Conservation (phyloP, 352 stramenopile genomes). For the Pythium coloratum region DNA sequence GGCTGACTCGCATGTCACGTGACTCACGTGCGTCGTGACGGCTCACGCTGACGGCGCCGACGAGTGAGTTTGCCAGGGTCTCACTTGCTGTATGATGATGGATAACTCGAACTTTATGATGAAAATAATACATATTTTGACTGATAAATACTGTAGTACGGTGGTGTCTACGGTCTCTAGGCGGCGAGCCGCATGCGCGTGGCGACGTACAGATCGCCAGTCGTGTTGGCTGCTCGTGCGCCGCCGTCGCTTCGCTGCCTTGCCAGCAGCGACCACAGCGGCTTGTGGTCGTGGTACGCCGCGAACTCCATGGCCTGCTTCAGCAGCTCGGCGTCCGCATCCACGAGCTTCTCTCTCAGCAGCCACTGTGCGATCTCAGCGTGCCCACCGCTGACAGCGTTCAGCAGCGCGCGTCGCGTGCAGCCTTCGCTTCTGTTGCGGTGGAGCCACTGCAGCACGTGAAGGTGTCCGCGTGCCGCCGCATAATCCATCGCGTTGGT, state of each 20-base stretch:
- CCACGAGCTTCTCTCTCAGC: background rate
- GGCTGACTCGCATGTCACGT: background rate
- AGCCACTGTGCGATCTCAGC: conserved; percentile 5
- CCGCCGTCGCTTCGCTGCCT: background rate
- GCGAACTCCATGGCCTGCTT: conserved; percentile 14
- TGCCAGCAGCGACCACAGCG: conserved; percentile 8
- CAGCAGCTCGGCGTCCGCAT: background rate
- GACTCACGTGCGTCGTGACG: background rate
- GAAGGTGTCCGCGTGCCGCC: conserved; percentile 9
- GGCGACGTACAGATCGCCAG: conserved; percentile 1
- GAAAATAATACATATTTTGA: too few relatives aligned
- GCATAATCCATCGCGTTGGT: conserved; percentile 22
- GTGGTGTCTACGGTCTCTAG: background rate
- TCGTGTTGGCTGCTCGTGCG: too few relatives aligned
- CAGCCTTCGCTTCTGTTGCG: conserved; percentile 7
- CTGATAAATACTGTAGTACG: too few relatives aligned
- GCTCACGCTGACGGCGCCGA: too few relatives aligned
- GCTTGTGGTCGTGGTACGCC: conserved; percentile 9
- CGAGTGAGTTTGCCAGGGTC: too few relatives aligned
- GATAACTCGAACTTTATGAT: too few relatives aligned
- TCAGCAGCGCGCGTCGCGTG: conserved; percentile 10
- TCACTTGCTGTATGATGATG: too few relatives aligned
- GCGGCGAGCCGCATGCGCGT: background rate
- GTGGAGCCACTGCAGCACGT: conserved; percentile 17
- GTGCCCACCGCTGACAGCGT: conserved; percentile 8